Evolutionary conservation across 2,329 filamentous ascomycete genomes (phyloP).

Genomic region (Coniochaeta sp.): DNA sequence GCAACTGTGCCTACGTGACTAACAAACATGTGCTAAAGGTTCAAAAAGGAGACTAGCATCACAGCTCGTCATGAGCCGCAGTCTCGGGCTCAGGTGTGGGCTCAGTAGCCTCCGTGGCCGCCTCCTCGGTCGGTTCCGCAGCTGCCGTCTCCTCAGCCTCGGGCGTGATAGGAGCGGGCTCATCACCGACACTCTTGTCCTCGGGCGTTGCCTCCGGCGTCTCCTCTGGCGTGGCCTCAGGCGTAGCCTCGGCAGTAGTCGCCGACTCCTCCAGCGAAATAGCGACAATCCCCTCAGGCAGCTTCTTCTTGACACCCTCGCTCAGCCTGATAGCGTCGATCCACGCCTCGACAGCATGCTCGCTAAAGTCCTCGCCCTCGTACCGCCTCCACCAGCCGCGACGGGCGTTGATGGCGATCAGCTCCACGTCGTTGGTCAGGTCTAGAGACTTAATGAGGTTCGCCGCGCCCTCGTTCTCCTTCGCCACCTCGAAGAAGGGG

Average conservation of each 20-base stretch:
- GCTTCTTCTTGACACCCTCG: slow-evolving; percentile 71
- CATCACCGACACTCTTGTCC: slow-evolving; percentile 11
- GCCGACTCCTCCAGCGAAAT: slow-evolving; percentile 30
- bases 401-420: slow-evolving; percentile 80
- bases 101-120: slow-evolving; percentile 14
- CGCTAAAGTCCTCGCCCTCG: slow-evolving; percentile 47
- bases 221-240: slow-evolving; percentile 31
- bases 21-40: slow-evolving; percentile 9
- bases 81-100: slow-evolving; percentile 24
- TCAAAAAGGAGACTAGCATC: slow-evolving; percentile 15
- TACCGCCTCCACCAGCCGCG: slow-evolving; percentile 81
- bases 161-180: slow-evolving; percentile 11
- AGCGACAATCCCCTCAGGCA: slow-evolving; percentile 54
- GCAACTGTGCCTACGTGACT: slow-evolving; percentile 5
- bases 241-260: too few relatives aligned
- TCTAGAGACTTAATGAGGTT: slow-evolving; percentile 54
- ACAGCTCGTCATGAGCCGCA: slow-evolving; percentile 44
- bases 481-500: slow-evolving; percentile 72
- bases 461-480: slow-evolving; percentile 48
- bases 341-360: slow-evolving; percentile 69
- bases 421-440: slow-evolving; percentile 54
- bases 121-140: slow-evolving; percentile 12
- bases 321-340: slow-evolving; percentile 84
- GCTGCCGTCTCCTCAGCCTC: slow-evolving; percentile 11
- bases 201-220: slow-evolving; percentile 23